Evolutionary conservation across 441 rosid genomes (phyloP).

Genomic region (Populus trichocarpa): DNA sequence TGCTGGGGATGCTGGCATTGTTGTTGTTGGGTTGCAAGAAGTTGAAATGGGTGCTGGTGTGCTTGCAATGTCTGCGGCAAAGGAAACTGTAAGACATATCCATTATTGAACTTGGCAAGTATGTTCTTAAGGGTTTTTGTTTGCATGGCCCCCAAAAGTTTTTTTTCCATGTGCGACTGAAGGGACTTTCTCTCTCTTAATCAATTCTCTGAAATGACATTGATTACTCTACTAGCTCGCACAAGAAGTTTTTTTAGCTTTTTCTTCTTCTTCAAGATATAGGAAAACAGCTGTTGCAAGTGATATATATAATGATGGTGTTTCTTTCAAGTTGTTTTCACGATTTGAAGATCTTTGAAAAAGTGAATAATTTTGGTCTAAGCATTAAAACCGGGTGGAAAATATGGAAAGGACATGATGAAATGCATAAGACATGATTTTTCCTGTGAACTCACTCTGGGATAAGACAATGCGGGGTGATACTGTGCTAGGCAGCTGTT

Average conservation of each 20-base stretch:
- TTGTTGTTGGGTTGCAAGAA: slow-evolving; percentile 98
- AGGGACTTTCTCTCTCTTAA: not conserved
- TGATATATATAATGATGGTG: not conserved
- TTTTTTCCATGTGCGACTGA: not conserved
- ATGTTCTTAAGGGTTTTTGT: not conserved
- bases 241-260: not conserved
- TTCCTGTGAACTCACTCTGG: not conserved
- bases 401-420: not conserved
- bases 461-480: not conserved
- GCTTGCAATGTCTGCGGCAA: slow-evolving; percentile 99
- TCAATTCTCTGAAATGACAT: not conserved
- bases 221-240: not conserved
- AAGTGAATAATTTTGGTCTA: not conserved
- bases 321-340: not conserved
- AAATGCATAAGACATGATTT: not conserved
- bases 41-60: slow-evolving; percentile 99
- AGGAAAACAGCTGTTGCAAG: not conserved
- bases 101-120: not conserved
- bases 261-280: not conserved
- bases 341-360: not conserved
- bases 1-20: slow-evolving; percentile 76
- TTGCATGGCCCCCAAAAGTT: not conserved
- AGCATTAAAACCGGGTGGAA: not conserved
- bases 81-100: slow-evolving; percentile 81
- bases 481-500: not conserved